A percentile compares a stretch with the other conserved stretches of the same genome.
These are phyloP conservation scores for Cyclotella atomus DNA, from an alignment of 108 stramenopile genomes.

Conservation along the genomic window DNA sequence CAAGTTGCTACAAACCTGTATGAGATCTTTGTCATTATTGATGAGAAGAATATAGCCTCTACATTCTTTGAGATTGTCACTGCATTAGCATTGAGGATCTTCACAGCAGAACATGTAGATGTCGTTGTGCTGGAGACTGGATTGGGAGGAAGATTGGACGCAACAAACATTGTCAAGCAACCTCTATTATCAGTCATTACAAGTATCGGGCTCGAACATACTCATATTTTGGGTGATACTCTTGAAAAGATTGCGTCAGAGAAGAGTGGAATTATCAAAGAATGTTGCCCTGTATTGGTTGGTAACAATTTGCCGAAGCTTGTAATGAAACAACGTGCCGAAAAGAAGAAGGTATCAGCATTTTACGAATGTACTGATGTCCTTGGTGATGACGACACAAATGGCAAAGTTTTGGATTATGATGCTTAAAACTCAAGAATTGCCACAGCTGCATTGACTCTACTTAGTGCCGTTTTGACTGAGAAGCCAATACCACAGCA, in stretches of 20 bases:
- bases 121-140: constrained; percentile 95
- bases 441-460: constrained; percentile 72
- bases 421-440: constrained; percentile 87
- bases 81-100: constrained; percentile 88
- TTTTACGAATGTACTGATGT: constrained; percentile 73
- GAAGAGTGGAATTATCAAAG: constrained; percentile 96
- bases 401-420: constrained; percentile 63
- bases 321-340: constrained; percentile 64
- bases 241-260: constrained; percentile 91
- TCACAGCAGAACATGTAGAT: constrained; percentile 57
- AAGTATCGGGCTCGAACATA: constrained; percentile 96
- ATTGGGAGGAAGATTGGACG: constrained; percentile 94
- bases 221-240: constrained; percentile 92
- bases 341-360: constrained; percentile 55
- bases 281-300: constrained; percentile 82
- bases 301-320: constrained; percentile 80
- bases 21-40: constrained; percentile 80
- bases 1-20: constrained; percentile 79
- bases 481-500: too few relatives aligned
- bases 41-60: constrained; percentile 84
- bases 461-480: constrained; percentile 40
- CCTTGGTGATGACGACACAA: constrained; percentile 22
- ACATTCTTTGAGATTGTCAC: constrained; percentile 98
- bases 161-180: constrained; percentile 88
- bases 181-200: constrained; percentile 87